A percentile compares a stretch with the other conserved stretches of the same genome.
phyloP scores from a whole-genome alignment of 176 grass and related monocot genomes.

The Oryza punctata region DNA sequence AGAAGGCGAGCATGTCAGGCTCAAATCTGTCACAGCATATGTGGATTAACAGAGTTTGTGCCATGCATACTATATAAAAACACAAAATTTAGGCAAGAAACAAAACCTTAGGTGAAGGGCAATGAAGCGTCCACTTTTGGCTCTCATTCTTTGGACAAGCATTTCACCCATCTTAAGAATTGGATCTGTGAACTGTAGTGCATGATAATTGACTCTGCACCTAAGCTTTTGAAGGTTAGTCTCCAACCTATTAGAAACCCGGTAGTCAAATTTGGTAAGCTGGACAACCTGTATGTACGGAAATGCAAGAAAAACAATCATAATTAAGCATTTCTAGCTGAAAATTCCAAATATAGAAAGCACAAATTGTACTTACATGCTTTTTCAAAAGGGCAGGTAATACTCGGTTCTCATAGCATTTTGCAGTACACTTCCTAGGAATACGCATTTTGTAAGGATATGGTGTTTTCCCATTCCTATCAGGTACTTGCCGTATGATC shows the following conservation, averaged over 20 bases:
- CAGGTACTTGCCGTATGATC: conserved; percentile 73
- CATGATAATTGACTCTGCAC: conserved; percentile 94
- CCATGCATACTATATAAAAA: not conserved
- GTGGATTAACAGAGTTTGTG: conserved; percentile 1
- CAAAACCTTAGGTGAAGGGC: conserved; percentile 83
- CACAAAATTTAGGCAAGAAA: not conserved
- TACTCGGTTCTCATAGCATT: conserved; percentile 84
- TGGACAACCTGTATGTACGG: conserved; percentile 66
- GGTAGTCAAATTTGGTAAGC: conserved; percentile 84
- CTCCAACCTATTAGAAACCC: conserved; percentile 77
- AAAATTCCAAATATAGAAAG: conserved; percentile 17
- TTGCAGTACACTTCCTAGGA: conserved; percentile 87
- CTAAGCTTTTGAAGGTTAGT: conserved; percentile 84
- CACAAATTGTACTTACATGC: conserved; percentile 53
- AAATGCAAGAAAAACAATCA: conserved; percentile 25
- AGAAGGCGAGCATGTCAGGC: conserved; percentile 98
- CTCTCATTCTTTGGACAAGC: conserved; percentile 70
- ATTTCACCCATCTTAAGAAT: conserved; percentile 71
- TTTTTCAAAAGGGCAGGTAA: conserved; percentile 85
- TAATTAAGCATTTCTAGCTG: conserved; percentile 1
- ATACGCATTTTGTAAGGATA: conserved; percentile 86
- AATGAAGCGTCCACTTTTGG: conserved; percentile 65
- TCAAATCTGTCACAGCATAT: conserved; percentile 72
- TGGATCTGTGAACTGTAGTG: conserved; percentile 79
- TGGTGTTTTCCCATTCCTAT: conserved; percentile 50